A percentile compares a stretch with the other conserved stretches of the same genome.
phyloP scores from a whole-genome alignment of 2,329 filamentous ascomycete genomes.

The Westerdykella sp. region DNA sequence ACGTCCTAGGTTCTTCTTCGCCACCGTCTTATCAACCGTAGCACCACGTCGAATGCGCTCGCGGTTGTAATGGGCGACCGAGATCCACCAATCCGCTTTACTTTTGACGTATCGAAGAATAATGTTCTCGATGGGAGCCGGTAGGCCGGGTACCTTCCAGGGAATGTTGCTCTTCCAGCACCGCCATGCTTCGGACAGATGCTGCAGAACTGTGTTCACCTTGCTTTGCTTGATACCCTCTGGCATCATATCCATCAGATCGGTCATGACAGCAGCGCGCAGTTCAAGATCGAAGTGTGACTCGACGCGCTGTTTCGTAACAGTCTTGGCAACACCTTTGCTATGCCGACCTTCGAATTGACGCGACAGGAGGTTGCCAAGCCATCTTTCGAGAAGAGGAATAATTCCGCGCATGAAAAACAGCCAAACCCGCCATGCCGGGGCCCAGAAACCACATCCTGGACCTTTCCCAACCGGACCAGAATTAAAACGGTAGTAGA shows the following conservation, averaged over 20 bases:
- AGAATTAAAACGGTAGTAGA: constrained; percentile 98
- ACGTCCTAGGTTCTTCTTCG: constrained; percentile 96
- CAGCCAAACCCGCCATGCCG: constrained; percentile 96
- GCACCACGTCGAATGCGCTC: constrained; percentile 94
- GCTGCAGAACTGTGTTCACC: constrained; percentile 94
- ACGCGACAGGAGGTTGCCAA: constrained; percentile 90
- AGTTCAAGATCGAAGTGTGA: constrained; percentile 97
- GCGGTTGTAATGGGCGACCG: constrained; percentile 96
- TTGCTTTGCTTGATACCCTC: constrained; percentile 99
- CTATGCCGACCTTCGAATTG: constrained; percentile 98
- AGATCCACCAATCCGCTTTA: constrained; percentile 99
- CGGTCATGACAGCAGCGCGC: constrained; percentile 95
- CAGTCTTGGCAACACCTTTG: constrained; percentile 97
- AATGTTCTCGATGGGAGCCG: constrained; percentile 96
- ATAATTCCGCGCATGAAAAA: constrained; percentile 99
- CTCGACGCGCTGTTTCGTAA: constrained; percentile 97
- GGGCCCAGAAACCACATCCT: constrained; percentile 98
- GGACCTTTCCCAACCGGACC: constrained; percentile 95
- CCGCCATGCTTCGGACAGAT: constrained; percentile 95
- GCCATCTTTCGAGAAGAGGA: constrained; percentile 90
- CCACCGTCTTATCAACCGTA: constrained; percentile 97
- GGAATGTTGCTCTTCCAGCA: constrained; percentile 99
- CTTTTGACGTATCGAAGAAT: constrained; percentile 98
- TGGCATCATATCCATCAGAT: constrained; percentile 99
- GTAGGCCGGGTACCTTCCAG: constrained; percentile 96